These are phyloP conservation scores for Paracoccidioides brasiliensis DNA, from an alignment of 2,329 filamentous ascomycete genomes.

Conservation along the genomic window DNA sequence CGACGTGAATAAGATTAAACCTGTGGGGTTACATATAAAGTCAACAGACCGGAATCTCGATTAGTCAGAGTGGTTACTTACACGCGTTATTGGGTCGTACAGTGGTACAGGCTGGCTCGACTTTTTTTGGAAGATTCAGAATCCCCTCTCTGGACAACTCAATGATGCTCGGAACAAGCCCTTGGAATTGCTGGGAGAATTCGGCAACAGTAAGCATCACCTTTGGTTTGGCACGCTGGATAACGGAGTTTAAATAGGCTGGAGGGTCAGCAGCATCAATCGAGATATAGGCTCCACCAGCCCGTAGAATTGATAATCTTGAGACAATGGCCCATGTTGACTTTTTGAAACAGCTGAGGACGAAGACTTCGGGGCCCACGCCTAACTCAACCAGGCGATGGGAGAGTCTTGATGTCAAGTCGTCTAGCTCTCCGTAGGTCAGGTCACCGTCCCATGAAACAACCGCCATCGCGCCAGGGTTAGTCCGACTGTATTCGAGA, in stretches of 20 bases:
- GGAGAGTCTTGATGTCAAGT: slow-evolving; percentile 1
- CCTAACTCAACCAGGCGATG: neutral
- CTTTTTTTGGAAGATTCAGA: neutral
- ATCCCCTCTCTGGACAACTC: slow-evolving; percentile 1
- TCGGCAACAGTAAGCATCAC: slow-evolving; percentile 1
- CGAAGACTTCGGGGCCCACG: slow-evolving; percentile 1
- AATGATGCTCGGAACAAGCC: neutral
- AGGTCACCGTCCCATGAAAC: slow-evolving; percentile 3
- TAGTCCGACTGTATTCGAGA: neutral
- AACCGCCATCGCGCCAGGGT: slow-evolving; percentile 2
- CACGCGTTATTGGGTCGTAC: slow-evolving; percentile 1
- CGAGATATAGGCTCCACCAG: slow-evolving; percentile 1
- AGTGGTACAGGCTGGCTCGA: neutral
- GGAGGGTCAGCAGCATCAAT: slow-evolving; percentile 2
- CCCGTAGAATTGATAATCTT: neutral
- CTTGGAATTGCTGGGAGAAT: neutral
- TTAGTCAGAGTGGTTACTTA: neutral
- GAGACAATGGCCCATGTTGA: slow-evolving; percentile 6
- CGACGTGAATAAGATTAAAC: slow-evolving; percentile 1
- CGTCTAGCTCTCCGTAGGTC: slow-evolving; percentile 2
- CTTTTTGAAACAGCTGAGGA: slow-evolving; percentile 8
- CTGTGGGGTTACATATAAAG: slow-evolving; percentile 1
- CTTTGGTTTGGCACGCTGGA: neutral
- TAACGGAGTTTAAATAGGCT: neutral
- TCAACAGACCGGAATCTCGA: neutral